These are phyloP conservation scores for Metarhizium brunneum DNA, from an alignment of 2,329 filamentous ascomycete species.

Conservation along the genomic window DNA sequence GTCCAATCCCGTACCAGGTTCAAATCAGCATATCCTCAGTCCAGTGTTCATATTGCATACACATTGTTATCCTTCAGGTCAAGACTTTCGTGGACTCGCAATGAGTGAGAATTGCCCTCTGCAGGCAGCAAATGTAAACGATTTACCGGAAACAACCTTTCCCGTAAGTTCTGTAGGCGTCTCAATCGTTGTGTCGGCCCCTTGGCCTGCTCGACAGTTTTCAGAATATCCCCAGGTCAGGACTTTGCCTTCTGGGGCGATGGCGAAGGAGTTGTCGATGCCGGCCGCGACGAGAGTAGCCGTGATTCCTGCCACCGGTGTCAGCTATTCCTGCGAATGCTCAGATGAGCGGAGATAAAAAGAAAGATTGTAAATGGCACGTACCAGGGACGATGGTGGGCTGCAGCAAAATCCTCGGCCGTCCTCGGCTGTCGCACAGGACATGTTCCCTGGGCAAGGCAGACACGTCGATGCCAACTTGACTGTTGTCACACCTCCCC, in stretches of 20 bases:
- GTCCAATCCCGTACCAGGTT: neutral
- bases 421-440: conserved; percentile 5
- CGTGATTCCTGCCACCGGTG: conserved; percentile 4
- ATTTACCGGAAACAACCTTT: conserved; percentile 1
- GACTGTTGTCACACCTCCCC: conserved; percentile 33
- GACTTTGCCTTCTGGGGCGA: conserved; percentile 55
- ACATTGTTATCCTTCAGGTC: neutral
- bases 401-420: conserved; percentile 4
- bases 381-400: conserved; percentile 19
- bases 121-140: conserved; percentile 6
- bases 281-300: conserved; percentile 41
- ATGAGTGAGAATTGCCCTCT: conserved; percentile 6
- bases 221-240: conserved; percentile 67
- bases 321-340: neutral
- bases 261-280: conserved; percentile 57
- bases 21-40: neutral
- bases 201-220: conserved; percentile 64
- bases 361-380: neutral
- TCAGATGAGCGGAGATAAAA: neutral
- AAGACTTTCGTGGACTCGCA: neutral
- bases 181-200: conserved; percentile 27
- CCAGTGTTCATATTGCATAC: neutral
- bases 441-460: conserved; percentile 3
- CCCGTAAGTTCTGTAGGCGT: conserved; percentile 3
- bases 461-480: conserved; percentile 12